Evolutionary conservation across 2,329 filamentous ascomycete genomes (phyloP).

Genomic region (Botrytis galanthina): DNA sequence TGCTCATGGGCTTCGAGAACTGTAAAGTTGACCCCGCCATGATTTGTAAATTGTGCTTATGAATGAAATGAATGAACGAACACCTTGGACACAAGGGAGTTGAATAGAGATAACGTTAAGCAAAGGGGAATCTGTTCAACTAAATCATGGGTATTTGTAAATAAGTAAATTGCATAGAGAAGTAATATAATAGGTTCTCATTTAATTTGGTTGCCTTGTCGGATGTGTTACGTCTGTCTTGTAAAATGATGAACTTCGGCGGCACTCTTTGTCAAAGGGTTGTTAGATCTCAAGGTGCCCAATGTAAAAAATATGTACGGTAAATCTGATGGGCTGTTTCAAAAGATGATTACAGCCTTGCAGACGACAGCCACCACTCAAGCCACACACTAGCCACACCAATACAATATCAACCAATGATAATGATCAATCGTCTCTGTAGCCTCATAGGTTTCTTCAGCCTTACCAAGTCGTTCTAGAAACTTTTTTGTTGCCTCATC

Average conservation of each 20-base stretch:
- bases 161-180: not conserved
- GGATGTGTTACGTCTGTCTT: not conserved
- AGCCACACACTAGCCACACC: not conserved
- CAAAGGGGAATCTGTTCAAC: not conserved
- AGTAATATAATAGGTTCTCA: not conserved
- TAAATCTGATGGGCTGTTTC: not conserved
- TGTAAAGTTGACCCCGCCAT: slow-evolving; percentile 36
- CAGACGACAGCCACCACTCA: not conserved
- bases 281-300: slow-evolving; percentile 12
- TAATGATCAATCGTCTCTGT: not conserved
- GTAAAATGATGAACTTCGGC: not conserved
- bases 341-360: not conserved
- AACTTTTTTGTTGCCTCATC: not conserved
- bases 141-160: not conserved
- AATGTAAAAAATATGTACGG: not conserved
- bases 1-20: slow-evolving; percentile 56
- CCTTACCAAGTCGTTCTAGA: not conserved
- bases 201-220: slow-evolving; percentile 3
- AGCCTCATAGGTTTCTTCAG: not conserved
- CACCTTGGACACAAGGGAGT: not conserved
- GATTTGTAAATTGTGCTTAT: slow-evolving; percentile 17
- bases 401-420: not conserved
- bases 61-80: not conserved
- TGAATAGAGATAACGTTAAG: not conserved
- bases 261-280: not conserved